phyloP scores from a whole-genome alignment of 495 filamentous ascomycete genomes.

The Aspergillus cavernicola region DNA sequence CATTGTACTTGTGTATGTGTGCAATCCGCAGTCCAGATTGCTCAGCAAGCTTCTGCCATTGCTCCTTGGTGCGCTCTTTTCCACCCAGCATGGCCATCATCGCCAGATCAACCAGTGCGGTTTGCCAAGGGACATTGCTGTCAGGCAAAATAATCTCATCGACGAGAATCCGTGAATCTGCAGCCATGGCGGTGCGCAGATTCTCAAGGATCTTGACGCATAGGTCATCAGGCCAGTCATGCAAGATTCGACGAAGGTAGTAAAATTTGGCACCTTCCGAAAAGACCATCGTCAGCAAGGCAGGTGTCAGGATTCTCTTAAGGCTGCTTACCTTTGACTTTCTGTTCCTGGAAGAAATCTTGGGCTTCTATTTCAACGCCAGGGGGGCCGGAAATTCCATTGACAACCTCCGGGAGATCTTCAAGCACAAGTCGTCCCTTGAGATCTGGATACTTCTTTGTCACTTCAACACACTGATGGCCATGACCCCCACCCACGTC shows the following conservation, averaged over 20 bases:
- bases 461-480: conserved; percentile 47
- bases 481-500: conserved; percentile 54
- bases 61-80: conserved; percentile 30
- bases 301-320: background rate
- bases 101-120: conserved; percentile 30
- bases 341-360: conserved; percentile 50
- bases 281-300: background rate
- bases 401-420: conserved; percentile 45
- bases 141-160: conserved; percentile 40
- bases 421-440: conserved; percentile 49
- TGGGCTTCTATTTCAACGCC: conserved; percentile 45
- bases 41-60: conserved; percentile 39
- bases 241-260: conserved; percentile 31
- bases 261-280: background rate
- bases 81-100: conserved; percentile 36
- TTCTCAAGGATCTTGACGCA: conserved; percentile 32
- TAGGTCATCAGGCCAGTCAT: conserved; percentile 35
- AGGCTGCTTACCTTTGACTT: conserved; percentile 33
- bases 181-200: conserved; percentile 27
- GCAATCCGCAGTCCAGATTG: conserved; percentile 39
- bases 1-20: conserved; percentile 37
- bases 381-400: conserved; percentile 28
- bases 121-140: conserved; percentile 25
- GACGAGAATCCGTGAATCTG: conserved; percentile 37
- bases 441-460: conserved; percentile 37